These are phyloP conservation scores for Tuber melanosporum DNA, from an alignment of 495 filamentous ascomycete genomes.

Conservation along the genomic window DNA sequence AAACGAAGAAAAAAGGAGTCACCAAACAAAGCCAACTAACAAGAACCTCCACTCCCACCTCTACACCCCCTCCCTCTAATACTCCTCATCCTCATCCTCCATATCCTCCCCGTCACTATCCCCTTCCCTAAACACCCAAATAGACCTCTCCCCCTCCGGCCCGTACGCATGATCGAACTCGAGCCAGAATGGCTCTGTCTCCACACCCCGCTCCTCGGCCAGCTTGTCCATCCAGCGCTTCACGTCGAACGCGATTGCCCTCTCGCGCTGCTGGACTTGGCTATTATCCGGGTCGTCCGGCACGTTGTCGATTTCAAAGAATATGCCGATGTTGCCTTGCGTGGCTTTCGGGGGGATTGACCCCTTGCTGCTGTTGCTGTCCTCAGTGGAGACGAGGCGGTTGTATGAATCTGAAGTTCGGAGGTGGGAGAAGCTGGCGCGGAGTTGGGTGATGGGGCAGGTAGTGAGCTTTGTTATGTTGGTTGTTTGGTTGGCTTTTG, in stretches of 20 bases:
- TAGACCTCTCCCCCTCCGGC: constrained; percentile 11
- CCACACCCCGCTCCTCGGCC: background rate
- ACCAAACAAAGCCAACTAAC: background rate
- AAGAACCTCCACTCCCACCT: background rate
- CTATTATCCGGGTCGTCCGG: background rate
- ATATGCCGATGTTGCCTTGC: background rate
- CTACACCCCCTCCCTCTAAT: background rate
- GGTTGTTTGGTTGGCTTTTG: background rate
- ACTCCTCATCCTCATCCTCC: constrained; percentile 2
- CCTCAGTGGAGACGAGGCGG: constrained; percentile 21
- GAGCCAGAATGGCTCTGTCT: constrained; percentile 15
- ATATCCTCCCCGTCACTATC: background rate
- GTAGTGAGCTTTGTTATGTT: background rate
- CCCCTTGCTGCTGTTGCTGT: background rate
- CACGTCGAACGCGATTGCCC: constrained; percentile 12
- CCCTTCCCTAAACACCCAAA: constrained; percentile 12
- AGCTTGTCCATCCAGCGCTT: background rate
- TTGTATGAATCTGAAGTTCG: constrained; percentile 16
- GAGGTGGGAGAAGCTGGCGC: background rate
- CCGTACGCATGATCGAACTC: constrained; percentile 10
- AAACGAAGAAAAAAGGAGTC: background rate
- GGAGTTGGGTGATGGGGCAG: background rate
- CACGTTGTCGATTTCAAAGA: background rate
- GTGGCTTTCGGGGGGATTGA: background rate
- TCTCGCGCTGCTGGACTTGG: background rate